Evolutionary conservation across 257 asterid species (phyloP).

Genomic region (Solanum gandarillasii): DNA sequence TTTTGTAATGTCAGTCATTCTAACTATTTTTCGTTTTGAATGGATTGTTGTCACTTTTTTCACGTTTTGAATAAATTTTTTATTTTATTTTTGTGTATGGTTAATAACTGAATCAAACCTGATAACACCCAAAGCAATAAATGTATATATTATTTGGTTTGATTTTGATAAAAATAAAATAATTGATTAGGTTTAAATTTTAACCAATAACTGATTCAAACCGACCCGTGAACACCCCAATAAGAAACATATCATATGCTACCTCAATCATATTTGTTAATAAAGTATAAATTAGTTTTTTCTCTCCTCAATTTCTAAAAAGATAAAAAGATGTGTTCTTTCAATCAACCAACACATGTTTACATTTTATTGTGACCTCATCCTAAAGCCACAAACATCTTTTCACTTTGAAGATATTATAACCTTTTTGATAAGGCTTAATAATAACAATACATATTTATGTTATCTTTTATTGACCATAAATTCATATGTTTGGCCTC

Average conservation of each 20-base stretch:
- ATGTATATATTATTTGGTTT: neutral
- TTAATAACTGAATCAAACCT: too few relatives aligned
- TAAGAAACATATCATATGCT: neutral
- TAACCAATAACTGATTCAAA: too few relatives aligned
- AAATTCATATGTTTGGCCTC: neutral
- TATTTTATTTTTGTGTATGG: too few relatives aligned
- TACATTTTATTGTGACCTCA: neutral
- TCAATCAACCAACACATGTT: neutral
- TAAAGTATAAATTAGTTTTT: neutral
- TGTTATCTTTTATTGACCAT: neutral
- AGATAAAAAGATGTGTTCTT: neutral
- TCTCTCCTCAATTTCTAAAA: neutral
- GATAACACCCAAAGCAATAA: too few relatives aligned
- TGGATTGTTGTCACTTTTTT: too few relatives aligned
- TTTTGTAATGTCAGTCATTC: neutral
- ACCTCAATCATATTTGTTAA: neutral
- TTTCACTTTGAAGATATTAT: neutral
- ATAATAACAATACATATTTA: neutral
- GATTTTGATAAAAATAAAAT: too few relatives aligned
- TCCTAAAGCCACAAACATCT: neutral
- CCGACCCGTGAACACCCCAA: accelerated
- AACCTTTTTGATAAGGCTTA: neutral
- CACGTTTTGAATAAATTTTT: accelerated
- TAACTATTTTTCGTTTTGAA: too few relatives aligned
- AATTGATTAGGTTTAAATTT: too few relatives aligned